phyloP scores from a whole-genome alignment of 2,329 filamentous ascomycete species.

The Waltergamsia citrina region DNA sequence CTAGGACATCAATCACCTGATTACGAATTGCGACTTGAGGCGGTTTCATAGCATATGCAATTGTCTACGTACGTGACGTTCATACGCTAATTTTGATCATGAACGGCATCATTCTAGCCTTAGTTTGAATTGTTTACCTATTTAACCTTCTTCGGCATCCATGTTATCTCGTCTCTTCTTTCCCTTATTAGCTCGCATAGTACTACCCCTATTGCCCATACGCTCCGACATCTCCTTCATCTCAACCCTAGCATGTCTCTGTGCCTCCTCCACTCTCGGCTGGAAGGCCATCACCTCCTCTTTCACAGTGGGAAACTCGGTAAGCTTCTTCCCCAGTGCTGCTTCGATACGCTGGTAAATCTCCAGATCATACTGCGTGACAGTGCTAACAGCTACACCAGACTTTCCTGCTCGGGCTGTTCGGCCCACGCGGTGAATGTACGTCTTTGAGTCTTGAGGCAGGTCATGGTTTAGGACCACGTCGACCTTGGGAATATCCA shows the following conservation, averaged over 20 bases:
- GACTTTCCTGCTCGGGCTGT: slow-evolving; percentile 81
- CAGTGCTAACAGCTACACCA: slow-evolving; percentile 69
- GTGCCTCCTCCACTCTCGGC: slow-evolving; percentile 70
- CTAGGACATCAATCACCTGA: too few species aligned
- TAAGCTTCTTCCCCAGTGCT: slow-evolving; percentile 68
- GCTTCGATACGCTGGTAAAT: slow-evolving; percentile 74
- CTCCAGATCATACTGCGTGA: slow-evolving; percentile 83
- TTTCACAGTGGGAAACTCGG: slow-evolving; percentile 60
- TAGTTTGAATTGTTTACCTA: too few species aligned
- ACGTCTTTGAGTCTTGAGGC: slow-evolving; percentile 78
- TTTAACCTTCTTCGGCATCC: slow-evolving; percentile 65
- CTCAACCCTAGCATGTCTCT: slow-evolving; percentile 67
- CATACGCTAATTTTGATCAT: too few species aligned
- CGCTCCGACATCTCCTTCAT: slow-evolving; percentile 75
- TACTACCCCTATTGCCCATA: slow-evolving; percentile 44
- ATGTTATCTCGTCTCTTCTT: slow-evolving; percentile 49
- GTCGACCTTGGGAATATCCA: slow-evolving; percentile 89
- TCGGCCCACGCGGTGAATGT: slow-evolving; percentile 81
- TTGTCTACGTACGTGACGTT: too few species aligned
- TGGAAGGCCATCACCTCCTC: slow-evolving; percentile 81
- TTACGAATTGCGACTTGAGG: too few species aligned
- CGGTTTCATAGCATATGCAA: too few species aligned
- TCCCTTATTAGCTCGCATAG: slow-evolving; percentile 31
- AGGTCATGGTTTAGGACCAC: slow-evolving; percentile 81
- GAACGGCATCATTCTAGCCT: background rate